Percentiles rank a stretch among this genome's conserved stretches.
Conservation (phyloP, 306 rosid species). For the Vigna nakashimae region DNA sequence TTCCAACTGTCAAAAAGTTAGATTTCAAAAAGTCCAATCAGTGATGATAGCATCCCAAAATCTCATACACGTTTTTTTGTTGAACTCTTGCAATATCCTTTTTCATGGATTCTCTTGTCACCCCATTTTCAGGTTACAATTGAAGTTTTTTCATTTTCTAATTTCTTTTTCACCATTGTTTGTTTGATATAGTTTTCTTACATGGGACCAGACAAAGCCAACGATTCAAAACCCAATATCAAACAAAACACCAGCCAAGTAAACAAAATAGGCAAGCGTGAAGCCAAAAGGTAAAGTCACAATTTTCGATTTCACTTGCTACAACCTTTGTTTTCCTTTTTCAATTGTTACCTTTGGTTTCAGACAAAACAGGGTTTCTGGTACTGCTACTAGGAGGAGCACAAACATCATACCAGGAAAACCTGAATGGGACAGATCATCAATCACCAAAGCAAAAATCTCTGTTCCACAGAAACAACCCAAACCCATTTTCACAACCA, state of each 20-base stretch:
- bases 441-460: slow-evolving; percentile 25
- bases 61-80: background rate
- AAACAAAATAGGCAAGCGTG: too few relatives aligned
- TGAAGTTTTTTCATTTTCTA: background rate
- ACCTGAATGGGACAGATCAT: background rate
- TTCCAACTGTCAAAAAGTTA: slow-evolving; percentile 23
- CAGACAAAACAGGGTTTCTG: slow-evolving; percentile 31
- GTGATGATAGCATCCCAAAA: background rate
- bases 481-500: slow-evolving; percentile 20
- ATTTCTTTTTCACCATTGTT: background rate
- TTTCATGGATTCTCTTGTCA: slow-evolving; percentile 41
- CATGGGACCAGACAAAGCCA: slow-evolving; percentile 23
- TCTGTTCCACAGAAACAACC: background rate
- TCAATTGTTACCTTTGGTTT: background rate
- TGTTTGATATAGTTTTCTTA: too few relatives aligned
- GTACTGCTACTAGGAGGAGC: slow-evolving; percentile 15
- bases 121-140: slow-evolving; percentile 23
- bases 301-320: background rate
- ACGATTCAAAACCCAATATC: slow-evolving; percentile 33
- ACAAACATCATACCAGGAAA: slow-evolving; percentile 34
- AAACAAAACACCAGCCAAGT: background rate
- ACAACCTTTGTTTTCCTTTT: background rate
- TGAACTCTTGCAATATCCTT: background rate
- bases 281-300: background rate
- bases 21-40: background rate